These are phyloP conservation scores for Cryoendolithus antarcticus DNA, from an alignment of 2,329 filamentous ascomycete species.

Conservation along the genomic window DNA sequence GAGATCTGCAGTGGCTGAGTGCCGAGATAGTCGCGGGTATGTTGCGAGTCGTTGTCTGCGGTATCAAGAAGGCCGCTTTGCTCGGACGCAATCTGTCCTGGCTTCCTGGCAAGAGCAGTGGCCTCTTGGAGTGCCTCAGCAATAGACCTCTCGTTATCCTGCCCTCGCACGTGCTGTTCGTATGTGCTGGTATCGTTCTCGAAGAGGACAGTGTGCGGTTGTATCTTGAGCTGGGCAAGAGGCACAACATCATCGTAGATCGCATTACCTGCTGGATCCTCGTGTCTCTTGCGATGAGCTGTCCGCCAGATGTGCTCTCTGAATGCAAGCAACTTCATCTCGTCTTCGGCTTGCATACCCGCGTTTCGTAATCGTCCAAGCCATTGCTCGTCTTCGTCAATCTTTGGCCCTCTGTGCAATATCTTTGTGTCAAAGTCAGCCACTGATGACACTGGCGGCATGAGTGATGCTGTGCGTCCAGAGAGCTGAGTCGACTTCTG, in stretches of 20 bases:
- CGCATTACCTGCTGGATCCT: constrained; percentile 31
- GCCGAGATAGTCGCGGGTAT: constrained; percentile 1
- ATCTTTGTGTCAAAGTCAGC: constrained; percentile 45
- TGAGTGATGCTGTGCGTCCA: constrained; percentile 32
- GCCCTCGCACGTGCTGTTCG: constrained; percentile 23
- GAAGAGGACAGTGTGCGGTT: constrained; percentile 83
- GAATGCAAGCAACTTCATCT: constrained; percentile 75
- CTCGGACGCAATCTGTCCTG: not conserved
- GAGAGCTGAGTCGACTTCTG: constrained; percentile 59
- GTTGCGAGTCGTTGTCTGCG: not conserved
- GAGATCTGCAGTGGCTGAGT: constrained; percentile 4
- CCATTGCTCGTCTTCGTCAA: constrained; percentile 92
- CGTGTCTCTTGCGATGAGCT: constrained; percentile 56
- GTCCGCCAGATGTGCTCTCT: constrained; percentile 86
- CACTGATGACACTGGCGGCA: constrained; percentile 44
- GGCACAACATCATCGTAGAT: constrained; percentile 58
- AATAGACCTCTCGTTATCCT: constrained; percentile 47
- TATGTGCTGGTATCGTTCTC: constrained; percentile 56
- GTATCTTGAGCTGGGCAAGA: constrained; percentile 63
- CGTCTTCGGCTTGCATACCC: constrained; percentile 71
- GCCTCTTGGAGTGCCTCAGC: constrained; percentile 85
- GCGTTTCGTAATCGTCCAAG: constrained; percentile 72
- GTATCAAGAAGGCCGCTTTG: not conserved
- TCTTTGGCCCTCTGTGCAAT: constrained; percentile 55
- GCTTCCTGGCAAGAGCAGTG: constrained; percentile 8